A percentile compares a stretch with the other conserved stretches of the same genome.
Evolutionary conservation across 164 flowering plant genomes (phyloP).

Genomic region (Euptelea pleiosperma): DNA sequence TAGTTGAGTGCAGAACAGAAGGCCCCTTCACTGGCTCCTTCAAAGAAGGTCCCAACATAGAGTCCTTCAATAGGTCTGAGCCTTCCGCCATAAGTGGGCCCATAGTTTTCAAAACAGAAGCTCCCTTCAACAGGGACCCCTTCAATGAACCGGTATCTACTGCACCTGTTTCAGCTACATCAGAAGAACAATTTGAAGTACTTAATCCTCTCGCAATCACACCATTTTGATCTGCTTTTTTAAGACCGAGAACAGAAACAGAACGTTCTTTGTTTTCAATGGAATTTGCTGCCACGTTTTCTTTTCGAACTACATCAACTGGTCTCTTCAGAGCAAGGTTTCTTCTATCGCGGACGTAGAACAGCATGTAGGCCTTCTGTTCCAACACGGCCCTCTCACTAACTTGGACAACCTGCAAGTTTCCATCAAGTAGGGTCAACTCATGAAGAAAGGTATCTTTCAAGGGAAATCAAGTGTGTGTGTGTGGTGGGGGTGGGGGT

Average conservation of each 20-base stretch:
- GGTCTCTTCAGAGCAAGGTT: constrained; percentile 40
- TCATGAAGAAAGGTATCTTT: neutral
- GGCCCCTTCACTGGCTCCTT: constrained; percentile 13
- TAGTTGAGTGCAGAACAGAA: constrained; percentile 4
- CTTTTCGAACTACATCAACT: constrained; percentile 31
- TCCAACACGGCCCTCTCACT: constrained; percentile 66
- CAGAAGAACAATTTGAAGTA: constrained; percentile 18
- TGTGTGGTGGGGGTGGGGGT: too few species aligned
- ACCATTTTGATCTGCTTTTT: constrained; percentile 27
- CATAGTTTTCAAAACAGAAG: constrained; percentile 16
- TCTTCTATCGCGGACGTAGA: constrained; percentile 75
- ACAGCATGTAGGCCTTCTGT: constrained; percentile 97
- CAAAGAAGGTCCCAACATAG: constrained; percentile 11
- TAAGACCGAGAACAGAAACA: constrained; percentile 13
- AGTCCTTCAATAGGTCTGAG: constrained; percentile 5
- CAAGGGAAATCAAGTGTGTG: neutral
- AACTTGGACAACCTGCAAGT: constrained; percentile 67
- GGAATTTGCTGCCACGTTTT: constrained; percentile 25
- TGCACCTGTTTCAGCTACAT: constrained; percentile 9
- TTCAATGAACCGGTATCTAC: constrained; percentile 11
- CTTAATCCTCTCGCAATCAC: constrained; percentile 15
- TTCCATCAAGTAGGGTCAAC: neutral
- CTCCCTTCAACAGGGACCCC: constrained; percentile 18
- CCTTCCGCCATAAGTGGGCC: constrained; percentile 6
- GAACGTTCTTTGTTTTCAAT: constrained; percentile 21